phyloP scores from a whole-genome alignment of 495 filamentous ascomycete genomes.

The Bathelium albidoporum region DNA sequence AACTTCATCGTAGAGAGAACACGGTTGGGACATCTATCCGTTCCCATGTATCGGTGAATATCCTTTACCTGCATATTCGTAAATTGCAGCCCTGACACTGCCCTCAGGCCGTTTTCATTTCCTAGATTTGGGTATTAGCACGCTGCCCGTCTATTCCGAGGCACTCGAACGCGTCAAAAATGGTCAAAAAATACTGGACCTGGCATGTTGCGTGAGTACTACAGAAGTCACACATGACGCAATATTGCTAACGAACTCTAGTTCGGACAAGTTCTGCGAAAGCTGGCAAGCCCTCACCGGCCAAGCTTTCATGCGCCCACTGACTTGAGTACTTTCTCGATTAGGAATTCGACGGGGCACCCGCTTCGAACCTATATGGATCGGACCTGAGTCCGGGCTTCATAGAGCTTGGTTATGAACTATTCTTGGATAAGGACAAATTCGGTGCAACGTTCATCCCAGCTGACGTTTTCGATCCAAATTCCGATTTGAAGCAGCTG shows the following conservation, averaged over 20 bases:
- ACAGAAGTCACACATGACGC: neutral
- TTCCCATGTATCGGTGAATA: conserved; percentile 13
- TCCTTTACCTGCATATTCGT: neutral
- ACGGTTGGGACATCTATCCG: conserved; percentile 15
- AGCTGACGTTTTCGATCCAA: conserved; percentile 42
- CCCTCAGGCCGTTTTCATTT: conserved; percentile 9
- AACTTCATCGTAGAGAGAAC: neutral
- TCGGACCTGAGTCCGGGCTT: conserved; percentile 34
- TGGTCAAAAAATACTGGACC: conserved; percentile 18
- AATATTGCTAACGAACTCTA: neutral
- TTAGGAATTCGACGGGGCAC: conserved; percentile 18
- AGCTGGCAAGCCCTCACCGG: conserved; percentile 7
- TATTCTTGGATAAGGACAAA: conserved; percentile 36
- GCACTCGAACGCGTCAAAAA: conserved; percentile 16
- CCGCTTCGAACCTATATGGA: conserved; percentile 29
- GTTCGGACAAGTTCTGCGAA: conserved; percentile 21
- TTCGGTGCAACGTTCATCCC: conserved; percentile 40
- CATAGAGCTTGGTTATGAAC: conserved; percentile 39
- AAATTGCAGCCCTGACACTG: neutral
- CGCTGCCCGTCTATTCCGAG: conserved; percentile 10
- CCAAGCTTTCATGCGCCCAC: neutral
- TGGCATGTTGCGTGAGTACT: conserved; percentile 16
- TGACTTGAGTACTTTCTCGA: neutral
- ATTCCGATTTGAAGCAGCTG: conserved; percentile 29
- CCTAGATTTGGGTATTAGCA: conserved; percentile 17